These are phyloP conservation scores for Myotisia sp. DNA, from an alignment of 2,329 filamentous ascomycete genomes.

Conservation along the genomic window DNA sequence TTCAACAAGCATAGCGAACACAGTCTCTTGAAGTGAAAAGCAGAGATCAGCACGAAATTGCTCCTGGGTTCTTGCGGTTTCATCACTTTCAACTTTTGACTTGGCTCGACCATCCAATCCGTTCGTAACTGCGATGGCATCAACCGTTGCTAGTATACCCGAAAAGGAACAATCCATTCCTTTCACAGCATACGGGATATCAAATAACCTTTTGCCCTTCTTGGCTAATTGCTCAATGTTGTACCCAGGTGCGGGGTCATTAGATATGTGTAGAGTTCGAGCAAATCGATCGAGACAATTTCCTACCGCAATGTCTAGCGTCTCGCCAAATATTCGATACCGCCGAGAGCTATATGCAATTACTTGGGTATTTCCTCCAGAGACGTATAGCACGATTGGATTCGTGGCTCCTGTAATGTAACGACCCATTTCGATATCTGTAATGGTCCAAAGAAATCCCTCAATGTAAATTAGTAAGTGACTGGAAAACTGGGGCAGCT, in stretches of 20 bases:
- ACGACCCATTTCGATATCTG: constrained; percentile 91
- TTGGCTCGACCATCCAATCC: constrained; percentile 23
- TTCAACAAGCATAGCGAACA: constrained; percentile 94
- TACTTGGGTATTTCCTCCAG: constrained; percentile 91
- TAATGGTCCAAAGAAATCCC: not conserved
- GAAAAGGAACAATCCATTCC: constrained; percentile 98
- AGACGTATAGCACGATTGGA: constrained; percentile 90
- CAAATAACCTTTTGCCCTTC: constrained; percentile 56
- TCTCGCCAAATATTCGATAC: constrained; percentile 96
- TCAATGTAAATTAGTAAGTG: not conserved
- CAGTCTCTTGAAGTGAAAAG: constrained; percentile 87
- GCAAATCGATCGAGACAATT: constrained; percentile 96
- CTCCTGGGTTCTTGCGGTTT: constrained; percentile 3
- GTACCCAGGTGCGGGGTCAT: constrained; percentile 92
- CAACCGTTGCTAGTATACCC: constrained; percentile 73
- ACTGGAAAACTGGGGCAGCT: not conserved
- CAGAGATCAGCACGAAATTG: constrained; percentile 59
- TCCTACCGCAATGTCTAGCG: constrained; percentile 90
- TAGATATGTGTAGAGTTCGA: constrained; percentile 75
- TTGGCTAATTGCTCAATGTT: constrained; percentile 94
- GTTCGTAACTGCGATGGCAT: constrained; percentile 53
- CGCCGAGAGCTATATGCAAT: constrained; percentile 90
- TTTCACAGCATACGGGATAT: constrained; percentile 91
- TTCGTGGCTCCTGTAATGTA: constrained; percentile 80
- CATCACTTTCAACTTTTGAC: constrained; percentile 38